phyloP scores from a whole-genome alignment of 495 filamentous ascomycete genomes.

The Tuber borchii region DNA sequence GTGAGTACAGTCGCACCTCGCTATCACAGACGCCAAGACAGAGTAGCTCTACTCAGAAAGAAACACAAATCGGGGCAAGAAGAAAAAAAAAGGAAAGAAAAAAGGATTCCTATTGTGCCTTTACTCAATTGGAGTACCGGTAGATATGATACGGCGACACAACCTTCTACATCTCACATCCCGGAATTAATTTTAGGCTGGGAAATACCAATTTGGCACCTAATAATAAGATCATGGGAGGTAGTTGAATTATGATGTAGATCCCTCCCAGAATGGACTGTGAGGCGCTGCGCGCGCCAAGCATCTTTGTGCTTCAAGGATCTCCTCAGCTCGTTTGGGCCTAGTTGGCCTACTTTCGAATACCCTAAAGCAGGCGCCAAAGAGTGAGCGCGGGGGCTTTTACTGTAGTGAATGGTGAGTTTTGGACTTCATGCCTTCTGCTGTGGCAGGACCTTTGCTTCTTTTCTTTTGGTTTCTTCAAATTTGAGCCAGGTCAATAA shows the following conservation, averaged over 20 bases:
- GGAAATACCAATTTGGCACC: background rate
- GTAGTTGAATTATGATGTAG: background rate
- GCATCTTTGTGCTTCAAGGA: background rate
- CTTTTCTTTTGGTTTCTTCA: background rate
- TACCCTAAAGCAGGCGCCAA: background rate
- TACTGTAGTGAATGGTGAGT: background rate
- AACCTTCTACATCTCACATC: background rate
- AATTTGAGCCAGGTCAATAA: background rate
- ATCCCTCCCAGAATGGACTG: background rate
- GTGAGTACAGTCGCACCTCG: no score
- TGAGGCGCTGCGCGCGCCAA: background rate
- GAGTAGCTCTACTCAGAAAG: no score
- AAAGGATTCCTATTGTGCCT: background rate
- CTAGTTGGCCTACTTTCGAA: background rate
- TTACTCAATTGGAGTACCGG: background rate
- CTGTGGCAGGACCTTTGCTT: background rate
- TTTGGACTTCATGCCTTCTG: background rate
- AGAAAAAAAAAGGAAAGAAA: background rate
- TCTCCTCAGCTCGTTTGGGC: background rate
- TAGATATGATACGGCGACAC: background rate
- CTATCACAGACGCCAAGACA: no score
- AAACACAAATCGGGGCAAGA: no score
- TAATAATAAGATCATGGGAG: background rate
- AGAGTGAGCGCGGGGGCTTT: background rate
- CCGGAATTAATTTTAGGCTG: background rate